phyloP scores from a whole-genome alignment of 73 alveolate genomes.

The Durusdinium trenchii region DNA sequence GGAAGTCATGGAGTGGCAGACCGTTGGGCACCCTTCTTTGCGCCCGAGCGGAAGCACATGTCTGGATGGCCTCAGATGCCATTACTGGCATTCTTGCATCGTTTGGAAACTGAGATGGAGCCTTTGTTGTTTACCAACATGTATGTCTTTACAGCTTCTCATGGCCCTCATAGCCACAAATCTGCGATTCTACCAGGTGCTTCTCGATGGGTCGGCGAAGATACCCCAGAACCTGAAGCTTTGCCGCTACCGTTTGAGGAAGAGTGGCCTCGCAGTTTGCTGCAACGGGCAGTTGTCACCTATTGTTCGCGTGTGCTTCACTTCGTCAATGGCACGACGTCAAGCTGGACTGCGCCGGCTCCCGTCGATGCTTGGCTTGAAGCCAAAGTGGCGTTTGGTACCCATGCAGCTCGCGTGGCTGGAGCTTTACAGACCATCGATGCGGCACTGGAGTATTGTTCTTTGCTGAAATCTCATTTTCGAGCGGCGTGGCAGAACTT shows the following conservation, averaged over 20 bases:
- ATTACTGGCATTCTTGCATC: constrained; percentile 69
- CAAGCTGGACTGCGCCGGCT: constrained; percentile 34
- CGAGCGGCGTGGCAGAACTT: no score
- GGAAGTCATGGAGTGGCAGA: constrained; percentile 16
- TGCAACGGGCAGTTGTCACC: constrained; percentile 13
- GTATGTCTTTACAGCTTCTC: constrained; percentile 61
- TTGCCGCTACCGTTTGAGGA: constrained; percentile 76
- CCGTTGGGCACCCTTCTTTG: constrained; percentile 44
- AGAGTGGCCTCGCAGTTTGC: constrained; percentile 31
- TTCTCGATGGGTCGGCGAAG: neutral
- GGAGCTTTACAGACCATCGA: constrained; percentile 36
- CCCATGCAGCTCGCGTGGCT: constrained; percentile 52
- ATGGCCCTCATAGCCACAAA: neutral
- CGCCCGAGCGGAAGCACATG: constrained; percentile 8
- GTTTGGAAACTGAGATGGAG: constrained; percentile 61
- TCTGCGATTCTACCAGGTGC: neutral
- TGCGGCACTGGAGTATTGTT: constrained; percentile 21
- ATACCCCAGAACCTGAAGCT: neutral
- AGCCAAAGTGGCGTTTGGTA: constrained; percentile 66
- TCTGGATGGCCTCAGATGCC: constrained; percentile 88
- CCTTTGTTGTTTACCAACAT: constrained; percentile 69
- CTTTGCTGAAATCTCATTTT: constrained; percentile 30
- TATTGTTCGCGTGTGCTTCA: constrained; percentile 44
- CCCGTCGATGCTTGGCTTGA: constrained; percentile 62
- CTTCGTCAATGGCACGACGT: neutral